Conservation (phyloP, 768 basidiomycete species). For the Rhizopogon rudus region DNA sequence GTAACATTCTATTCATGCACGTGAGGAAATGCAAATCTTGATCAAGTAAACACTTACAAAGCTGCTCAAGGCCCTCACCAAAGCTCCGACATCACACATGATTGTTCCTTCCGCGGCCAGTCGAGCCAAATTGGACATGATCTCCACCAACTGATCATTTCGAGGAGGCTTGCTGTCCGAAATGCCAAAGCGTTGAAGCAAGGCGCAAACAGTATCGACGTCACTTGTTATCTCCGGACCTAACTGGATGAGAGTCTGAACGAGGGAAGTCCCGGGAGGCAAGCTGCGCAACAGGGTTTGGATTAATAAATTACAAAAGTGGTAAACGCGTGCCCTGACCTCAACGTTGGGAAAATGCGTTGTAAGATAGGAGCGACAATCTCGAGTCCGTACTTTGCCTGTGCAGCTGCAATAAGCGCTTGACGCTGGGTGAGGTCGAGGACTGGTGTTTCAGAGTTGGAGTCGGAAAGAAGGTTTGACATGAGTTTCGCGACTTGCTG, state of each 20-base stretch:
- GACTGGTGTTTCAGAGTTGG: slow-evolving; percentile 62
- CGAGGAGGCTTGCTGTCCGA: slow-evolving; percentile 67
- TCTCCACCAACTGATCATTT: slow-evolving; percentile 66
- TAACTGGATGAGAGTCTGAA: slow-evolving; percentile 71
- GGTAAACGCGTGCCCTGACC: slow-evolving; percentile 37
- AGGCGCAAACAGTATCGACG: slow-evolving; percentile 59
- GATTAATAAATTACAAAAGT: slow-evolving; percentile 12
- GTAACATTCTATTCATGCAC: slow-evolving; percentile 45
- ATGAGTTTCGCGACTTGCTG: slow-evolving; percentile 75
- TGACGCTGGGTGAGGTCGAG: slow-evolving; percentile 72
- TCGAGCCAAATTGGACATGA: slow-evolving; percentile 61
- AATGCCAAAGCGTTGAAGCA: slow-evolving; percentile 73
- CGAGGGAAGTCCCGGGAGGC: slow-evolving; percentile 59
- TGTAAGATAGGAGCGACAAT: slow-evolving; percentile 69
- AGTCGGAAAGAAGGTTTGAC: slow-evolving; percentile 72
- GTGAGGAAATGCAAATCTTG: slow-evolving; percentile 5
- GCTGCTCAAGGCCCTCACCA: slow-evolving; percentile 68
- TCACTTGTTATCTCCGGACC: slow-evolving; percentile 79
- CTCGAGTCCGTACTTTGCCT: slow-evolving; percentile 78
- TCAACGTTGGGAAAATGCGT: slow-evolving; percentile 68
- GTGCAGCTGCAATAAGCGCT: slow-evolving; percentile 67
- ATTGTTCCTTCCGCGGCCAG: slow-evolving; percentile 68
- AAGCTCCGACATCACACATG: slow-evolving; percentile 68
- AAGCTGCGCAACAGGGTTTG: slow-evolving; percentile 40
- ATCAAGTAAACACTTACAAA: slow-evolving; percentile 52